Base-by-base conservation (phyloP, 1,284 basidiomycete species). In the Cerioporus squamosus region DNA sequence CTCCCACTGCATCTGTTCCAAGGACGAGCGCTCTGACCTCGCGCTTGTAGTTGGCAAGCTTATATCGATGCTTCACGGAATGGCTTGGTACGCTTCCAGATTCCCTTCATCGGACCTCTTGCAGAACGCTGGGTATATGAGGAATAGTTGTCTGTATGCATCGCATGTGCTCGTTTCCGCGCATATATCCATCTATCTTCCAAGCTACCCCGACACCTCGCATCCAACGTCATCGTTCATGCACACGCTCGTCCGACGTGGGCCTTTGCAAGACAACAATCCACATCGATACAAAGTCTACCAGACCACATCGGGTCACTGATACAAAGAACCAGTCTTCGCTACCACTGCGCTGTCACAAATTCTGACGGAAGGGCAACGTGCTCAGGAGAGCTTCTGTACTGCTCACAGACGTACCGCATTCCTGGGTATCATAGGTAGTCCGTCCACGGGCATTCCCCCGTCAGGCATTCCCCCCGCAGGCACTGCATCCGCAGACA, bases 61-160 rank as follows among this genome's bases (percentile, higher is more conserved):
- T 93, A 86, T 70, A 76, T 77, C 20, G 87, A 89, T 68, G 90
- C 87, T 2, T 80, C 84, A 6, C 75, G 73, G 20, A 77, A 81
- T 52, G 82, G 80, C 15, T 74, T 90, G 17, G 71, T 79, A 40
- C 79, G 83, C 60, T 91, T 81, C 69, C 84, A 84, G 64, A 68
- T 92, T 51, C 92, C 91, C 17, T 77, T 79, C 54, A 81, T 93
- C 43, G 92, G 91, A 7, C 77, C 79, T 51, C 70, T 89, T 22
- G 91, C 90, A n/a, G 87, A 90, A 65, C 76, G 79, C 57, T 92
- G 90, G 88, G 79, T 92, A 8, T 76, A 79, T 17, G 90, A 90
- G 62, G 89, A 92, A 36, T 36, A 36, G 33, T 36, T 12, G 33
- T 12, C 33, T 90, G n/a, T 48, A 26, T 36, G 24, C 36, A 10